Evolutionary conservation across 345 rosid genomes (phyloP).

Genomic region (Eucalyptus brandiana): DNA sequence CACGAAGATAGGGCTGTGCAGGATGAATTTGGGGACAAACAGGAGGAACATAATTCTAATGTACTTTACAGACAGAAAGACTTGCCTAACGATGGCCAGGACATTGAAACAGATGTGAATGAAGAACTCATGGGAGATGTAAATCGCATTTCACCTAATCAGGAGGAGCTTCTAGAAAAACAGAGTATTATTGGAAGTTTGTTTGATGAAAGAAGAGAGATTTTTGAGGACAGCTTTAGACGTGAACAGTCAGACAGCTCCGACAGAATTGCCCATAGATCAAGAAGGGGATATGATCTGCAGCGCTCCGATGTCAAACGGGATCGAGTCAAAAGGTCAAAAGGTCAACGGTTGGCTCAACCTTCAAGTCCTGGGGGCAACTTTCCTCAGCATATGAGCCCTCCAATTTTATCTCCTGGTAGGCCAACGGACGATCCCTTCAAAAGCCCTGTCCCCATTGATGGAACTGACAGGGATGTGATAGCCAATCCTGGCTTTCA

Average conservation of each 20-base stretch:
- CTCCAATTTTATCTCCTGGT: slow-evolving; percentile 8
- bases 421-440: slow-evolving; percentile 13
- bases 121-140: slow-evolving; percentile 11
- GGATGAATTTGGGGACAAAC: slow-evolving; percentile 28
- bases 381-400: slow-evolving; percentile 27
- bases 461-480: slow-evolving; percentile 26
- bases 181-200: slow-evolving; percentile 63
- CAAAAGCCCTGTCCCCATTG: slow-evolving; percentile 20
- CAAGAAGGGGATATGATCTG: slow-evolving; percentile 29
- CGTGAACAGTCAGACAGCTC: slow-evolving; percentile 39
- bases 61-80: slow-evolving; percentile 41
- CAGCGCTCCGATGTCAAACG: slow-evolving; percentile 32
- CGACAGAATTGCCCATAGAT: slow-evolving; percentile 30
- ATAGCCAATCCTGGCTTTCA: slow-evolving; percentile 18
- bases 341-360: slow-evolving; percentile 34
- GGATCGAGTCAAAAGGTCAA: slow-evolving; percentile 33
- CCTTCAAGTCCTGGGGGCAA: slow-evolving; percentile 24
- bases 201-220: slow-evolving; percentile 64
- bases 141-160: slow-evolving; percentile 16
- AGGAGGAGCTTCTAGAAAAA: slow-evolving; percentile 32
- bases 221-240: slow-evolving; percentile 20
- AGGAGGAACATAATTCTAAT: slow-evolving; percentile 37
- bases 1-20: slow-evolving; percentile 7
- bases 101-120: slow-evolving; percentile 19
- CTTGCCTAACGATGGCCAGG: slow-evolving; percentile 44